Conservation (phyloP, 78 protist species). For the Dictyostelium capitatum region DNA sequence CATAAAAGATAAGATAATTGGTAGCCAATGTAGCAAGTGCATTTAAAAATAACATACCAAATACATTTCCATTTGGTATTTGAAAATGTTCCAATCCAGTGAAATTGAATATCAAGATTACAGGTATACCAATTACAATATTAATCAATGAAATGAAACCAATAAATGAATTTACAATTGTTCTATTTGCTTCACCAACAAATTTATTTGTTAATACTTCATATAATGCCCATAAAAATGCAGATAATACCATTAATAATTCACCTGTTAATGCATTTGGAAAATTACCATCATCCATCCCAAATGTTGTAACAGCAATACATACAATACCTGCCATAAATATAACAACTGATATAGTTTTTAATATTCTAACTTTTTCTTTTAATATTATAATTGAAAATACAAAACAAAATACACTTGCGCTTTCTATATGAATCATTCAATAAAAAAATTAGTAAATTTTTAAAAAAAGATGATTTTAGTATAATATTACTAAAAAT, state of each 20-base stretch:
- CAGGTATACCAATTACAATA: constrained; percentile 19
- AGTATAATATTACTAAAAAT: not conserved
- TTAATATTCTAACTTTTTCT: constrained; percentile 33
- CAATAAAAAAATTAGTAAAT: not conserved
- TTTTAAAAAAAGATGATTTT: not conserved
- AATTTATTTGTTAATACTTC: constrained; percentile 54
- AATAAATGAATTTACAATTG: constrained; percentile 30
- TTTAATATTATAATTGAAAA: constrained; percentile 60
- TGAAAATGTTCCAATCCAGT: constrained; percentile 18
- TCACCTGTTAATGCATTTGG: constrained; percentile 56
- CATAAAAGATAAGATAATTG: constrained; percentile 31
- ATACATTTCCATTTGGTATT: not conserved
- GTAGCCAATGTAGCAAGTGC: not conserved
- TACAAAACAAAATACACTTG: constrained; percentile 35
- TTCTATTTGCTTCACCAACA: constrained; percentile 32
- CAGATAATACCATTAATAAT: constrained; percentile 56
- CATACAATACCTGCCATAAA: constrained; percentile 66
- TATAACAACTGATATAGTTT: not conserved
- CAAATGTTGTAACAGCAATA: not conserved
- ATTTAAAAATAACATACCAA: not conserved
- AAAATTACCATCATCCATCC: not conserved
- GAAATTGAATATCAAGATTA: not conserved
- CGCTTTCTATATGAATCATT: not conserved
- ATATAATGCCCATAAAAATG: constrained; percentile 49
- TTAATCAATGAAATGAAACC: constrained; percentile 14